Conservation (phyloP, 2,329 filamentous ascomycete genomes). For the Pseudocercospora macadamiae region DNA sequence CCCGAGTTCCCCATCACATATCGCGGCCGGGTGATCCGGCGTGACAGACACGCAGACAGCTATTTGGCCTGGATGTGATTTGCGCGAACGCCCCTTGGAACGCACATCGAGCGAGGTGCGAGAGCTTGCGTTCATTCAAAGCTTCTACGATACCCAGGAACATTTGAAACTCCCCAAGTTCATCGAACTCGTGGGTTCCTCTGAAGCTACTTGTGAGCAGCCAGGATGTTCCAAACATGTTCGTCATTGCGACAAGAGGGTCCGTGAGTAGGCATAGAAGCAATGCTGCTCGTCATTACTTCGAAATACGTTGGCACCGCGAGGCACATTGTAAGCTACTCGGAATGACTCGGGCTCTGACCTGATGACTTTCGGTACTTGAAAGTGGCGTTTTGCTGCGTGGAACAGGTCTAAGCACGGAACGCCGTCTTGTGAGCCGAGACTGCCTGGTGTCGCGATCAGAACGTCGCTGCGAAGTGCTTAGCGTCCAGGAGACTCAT, state of each 20-base stretch:
- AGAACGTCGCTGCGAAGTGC: no score
- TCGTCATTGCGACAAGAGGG: not conserved
- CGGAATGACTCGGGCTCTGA: not conserved
- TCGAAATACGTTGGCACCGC: not conserved
- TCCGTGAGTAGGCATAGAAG: not conserved
- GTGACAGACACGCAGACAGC: not conserved
- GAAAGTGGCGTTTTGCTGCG: not conserved
- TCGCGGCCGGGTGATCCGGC: not conserved
- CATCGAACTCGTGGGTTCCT: not conserved
- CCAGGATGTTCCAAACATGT: not conserved
- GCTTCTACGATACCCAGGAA: not conserved
- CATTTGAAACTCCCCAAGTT: not conserved
- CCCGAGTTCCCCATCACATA: not conserved
- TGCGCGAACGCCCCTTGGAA: not conserved
- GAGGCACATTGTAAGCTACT: not conserved
- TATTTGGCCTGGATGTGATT: not conserved
- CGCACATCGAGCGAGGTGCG: not conserved
- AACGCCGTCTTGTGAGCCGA: no score
- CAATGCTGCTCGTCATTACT: not conserved
- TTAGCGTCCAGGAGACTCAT: no score
- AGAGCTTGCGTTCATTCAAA: slow-evolving; percentile 1
- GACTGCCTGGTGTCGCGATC: no score
- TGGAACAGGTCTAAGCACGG: no score
- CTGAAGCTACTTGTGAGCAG: not conserved
- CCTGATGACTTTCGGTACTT: not conserved